A percentile compares a stretch with the other conserved stretches of the same genome.
Conservation (phyloP, 192 early-diverging fungal genomes). For the Ambispora gerdemannii region DNA sequence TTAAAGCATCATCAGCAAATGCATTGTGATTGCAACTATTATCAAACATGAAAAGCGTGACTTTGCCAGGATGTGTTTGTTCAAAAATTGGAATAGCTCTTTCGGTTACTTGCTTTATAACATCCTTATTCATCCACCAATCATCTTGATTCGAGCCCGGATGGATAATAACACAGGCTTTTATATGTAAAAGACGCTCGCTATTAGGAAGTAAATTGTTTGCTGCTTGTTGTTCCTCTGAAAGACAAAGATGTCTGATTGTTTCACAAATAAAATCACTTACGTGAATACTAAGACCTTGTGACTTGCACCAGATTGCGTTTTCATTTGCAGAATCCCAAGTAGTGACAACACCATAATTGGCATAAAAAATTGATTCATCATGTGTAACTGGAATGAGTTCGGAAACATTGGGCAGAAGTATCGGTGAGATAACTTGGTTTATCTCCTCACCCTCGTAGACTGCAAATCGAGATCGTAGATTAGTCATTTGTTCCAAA, state of each 20-base stretch:
- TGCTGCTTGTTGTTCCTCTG: background rate
- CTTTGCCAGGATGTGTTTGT: slow-evolving; percentile 2
- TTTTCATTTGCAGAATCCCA: background rate
- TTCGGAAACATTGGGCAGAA: background rate
- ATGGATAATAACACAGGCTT: slow-evolving; percentile 5
- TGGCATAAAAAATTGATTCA: slow-evolving; percentile 16
- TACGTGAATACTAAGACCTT: slow-evolving; percentile 2
- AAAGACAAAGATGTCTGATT: slow-evolving; percentile 13
- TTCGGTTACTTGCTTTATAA: slow-evolving; percentile 10
- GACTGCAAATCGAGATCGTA: background rate
- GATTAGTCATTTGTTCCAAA: slow-evolving; percentile 7
- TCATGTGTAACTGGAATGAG: slow-evolving; percentile 4
- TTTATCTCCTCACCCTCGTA: slow-evolving; percentile 8
- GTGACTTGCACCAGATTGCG: background rate
- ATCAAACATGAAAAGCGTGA: slow-evolving; percentile 33
- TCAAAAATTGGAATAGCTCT: slow-evolving; percentile 31
- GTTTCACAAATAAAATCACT: slow-evolving; percentile 12
- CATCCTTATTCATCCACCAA: background rate
- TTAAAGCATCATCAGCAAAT: slow-evolving; percentile 32
- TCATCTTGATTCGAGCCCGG: slow-evolving; percentile 1
- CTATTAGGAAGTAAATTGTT: slow-evolving; percentile 2
- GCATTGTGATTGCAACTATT: slow-evolving; percentile 29
- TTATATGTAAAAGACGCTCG: background rate
- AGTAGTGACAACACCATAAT: background rate
- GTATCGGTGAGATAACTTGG: background rate